Base-by-base conservation (phyloP, 345 rosid genomes). In the Hypericum androsaemum region DNA sequence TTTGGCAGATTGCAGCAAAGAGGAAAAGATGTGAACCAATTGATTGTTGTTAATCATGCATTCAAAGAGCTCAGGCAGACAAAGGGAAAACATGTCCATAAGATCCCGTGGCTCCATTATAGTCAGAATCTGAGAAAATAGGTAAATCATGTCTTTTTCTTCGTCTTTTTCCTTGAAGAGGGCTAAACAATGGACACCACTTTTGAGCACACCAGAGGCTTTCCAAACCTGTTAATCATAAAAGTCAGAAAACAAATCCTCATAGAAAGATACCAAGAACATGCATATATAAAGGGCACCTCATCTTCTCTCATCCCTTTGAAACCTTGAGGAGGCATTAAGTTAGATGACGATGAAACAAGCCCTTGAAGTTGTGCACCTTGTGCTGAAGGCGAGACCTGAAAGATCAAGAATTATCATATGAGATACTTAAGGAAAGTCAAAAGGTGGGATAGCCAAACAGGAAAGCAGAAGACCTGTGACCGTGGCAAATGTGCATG, bases 281-380 rank as follows among this genome's bases (percentile, higher is more conserved):
- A 32, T 38, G 36, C 54, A 45, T 36, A 13, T 7, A n/a, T 17
- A 54, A 37, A 7, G 6, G 38, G 41, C 77, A 92, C 99, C 99
- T 92, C 99, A 73, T 92, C 99, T 75, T 92, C 94, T 61, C 87
- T 77, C 94, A 88, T 71, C 70, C 97, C 99, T 77, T 81, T 92
- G 72, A 85, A 85, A 39, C 77, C 87, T 71, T 85, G 94, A 58
- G 88, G 71, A 48, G 78, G 76, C 10, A 81, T 73, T 58, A 75
- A 44, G 62, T 62, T 77, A 54, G 95, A 71, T 41, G 88, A 64
- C 35, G 80, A 65, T 53, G 95, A 70, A 64, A 55, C 87, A 63
- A 83, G 82, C 40, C 62, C 83, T 68, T 83, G 95, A 37, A 73
- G 75, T 54, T 83, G 82, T 39, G 83, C 54, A 59, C 84, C 92